A percentile compares a stretch with the other conserved stretches of the same genome.
Evolutionary conservation across 371 early-diverging fungal species (phyloP).

Genomic region (Capillidium heterosporum): DNA sequence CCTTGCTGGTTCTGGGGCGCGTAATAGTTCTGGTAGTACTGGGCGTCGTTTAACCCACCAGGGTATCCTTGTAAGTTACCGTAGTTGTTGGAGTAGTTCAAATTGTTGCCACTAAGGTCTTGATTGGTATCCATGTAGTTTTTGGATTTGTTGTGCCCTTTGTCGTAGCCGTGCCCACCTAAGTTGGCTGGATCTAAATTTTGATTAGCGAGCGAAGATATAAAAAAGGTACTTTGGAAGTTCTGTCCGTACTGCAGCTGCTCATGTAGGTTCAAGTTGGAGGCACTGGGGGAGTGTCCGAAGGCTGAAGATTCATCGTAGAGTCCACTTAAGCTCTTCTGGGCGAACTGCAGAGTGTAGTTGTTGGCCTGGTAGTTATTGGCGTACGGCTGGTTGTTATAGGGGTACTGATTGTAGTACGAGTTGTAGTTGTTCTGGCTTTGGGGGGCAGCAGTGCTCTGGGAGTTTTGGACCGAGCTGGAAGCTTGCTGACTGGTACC

Average conservation of each 20-base stretch:
- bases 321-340: not conserved
- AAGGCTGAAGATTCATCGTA: not conserved
- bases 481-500: not conserved
- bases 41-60: no score
- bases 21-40: not conserved
- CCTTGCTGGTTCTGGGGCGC: not conserved
- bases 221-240: no score
- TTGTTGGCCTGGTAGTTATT: not conserved
- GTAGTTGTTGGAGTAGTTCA: no score
- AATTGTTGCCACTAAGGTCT: no score
- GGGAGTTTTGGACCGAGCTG: not conserved
- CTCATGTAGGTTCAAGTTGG: not conserved
- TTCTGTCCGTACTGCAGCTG: no score
- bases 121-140: not conserved
- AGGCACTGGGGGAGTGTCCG: not conserved
- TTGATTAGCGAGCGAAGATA: not conserved
- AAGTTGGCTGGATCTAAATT: not conserved
- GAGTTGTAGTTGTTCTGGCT: not conserved
- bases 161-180: not conserved
- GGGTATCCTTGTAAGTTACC: no score
- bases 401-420: slow-evolving; percentile 1
- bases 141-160: not conserved
- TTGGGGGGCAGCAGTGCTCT: not conserved
- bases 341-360: slow-evolving; percentile 3
- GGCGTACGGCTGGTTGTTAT: not conserved